phyloP scores from a whole-genome alignment of 371 early-diverging fungal species.

The Circinella umbellata region DNA sequence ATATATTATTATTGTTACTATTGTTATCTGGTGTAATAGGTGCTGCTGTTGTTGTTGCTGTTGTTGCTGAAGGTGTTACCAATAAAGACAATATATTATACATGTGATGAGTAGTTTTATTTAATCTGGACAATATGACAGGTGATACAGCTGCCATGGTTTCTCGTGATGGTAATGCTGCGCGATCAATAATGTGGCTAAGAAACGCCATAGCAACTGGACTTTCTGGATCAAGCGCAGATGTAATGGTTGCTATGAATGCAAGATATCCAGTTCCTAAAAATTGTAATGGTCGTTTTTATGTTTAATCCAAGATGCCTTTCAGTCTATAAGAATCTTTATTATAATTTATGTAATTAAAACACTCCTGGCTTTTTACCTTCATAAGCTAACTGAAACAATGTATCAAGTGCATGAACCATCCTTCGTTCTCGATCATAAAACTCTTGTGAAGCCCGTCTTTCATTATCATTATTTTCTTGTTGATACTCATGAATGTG shows the following conservation, averaged over 20 bases:
- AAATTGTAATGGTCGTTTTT: background rate
- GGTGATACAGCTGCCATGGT: constrained; percentile 42
- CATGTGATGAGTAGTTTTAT: constrained; percentile 28
- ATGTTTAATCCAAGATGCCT: too few species aligned
- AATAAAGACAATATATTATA: constrained; percentile 28
- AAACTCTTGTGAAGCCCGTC: constrained; percentile 19
- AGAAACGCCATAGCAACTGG: constrained; percentile 62
- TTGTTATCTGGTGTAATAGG: background rate
- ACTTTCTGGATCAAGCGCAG: constrained; percentile 43
- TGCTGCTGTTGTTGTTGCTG: background rate
- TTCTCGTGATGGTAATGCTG: constrained; percentile 54
- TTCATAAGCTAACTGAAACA: constrained; percentile 33
- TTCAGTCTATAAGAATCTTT: too few species aligned
- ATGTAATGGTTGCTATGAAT: constrained; percentile 34
- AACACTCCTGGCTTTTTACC: constrained; percentile 10
- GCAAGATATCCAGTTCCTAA: constrained; percentile 44
- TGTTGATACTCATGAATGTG: constrained; percentile 19
- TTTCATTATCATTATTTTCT: background rate
- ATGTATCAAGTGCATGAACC: constrained; percentile 29
- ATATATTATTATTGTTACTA: constrained; percentile 4
- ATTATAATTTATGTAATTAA: too few species aligned
- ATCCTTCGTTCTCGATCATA: constrained; percentile 32
- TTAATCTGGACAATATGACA: constrained; percentile 35
- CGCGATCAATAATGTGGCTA: constrained; percentile 59
- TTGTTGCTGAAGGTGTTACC: constrained; percentile 11